Percentiles rank a stretch among this genome's conserved stretches.
Conservation (phyloP, 2,329 filamentous ascomycete species). For the Colletotrichum neosansevieriae region DNA sequence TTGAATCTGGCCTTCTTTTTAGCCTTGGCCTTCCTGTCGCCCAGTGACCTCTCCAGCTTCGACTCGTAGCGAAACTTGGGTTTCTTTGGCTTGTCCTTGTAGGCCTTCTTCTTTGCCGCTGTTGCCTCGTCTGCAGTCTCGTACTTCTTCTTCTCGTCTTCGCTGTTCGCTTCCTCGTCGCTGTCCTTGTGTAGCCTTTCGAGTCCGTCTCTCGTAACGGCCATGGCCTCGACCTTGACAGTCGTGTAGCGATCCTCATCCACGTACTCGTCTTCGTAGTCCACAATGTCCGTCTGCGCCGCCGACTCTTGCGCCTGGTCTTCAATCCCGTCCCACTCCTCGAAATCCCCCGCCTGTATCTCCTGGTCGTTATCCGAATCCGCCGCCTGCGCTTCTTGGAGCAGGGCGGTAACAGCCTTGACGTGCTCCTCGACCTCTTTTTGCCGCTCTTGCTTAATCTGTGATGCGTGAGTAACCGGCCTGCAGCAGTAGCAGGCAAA, state of each 20-base stretch:
- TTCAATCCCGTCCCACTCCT: constrained; percentile 76
- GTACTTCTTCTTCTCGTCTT: constrained; percentile 28
- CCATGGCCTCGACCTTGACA: constrained; percentile 91
- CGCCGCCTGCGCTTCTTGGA: constrained; percentile 71
- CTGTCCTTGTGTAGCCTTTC: constrained; percentile 57
- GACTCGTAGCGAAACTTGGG: constrained; percentile 89
- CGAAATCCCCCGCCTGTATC: constrained; percentile 54
- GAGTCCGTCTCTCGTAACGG: constrained; percentile 80
- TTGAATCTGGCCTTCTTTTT: constrained; percentile 62
- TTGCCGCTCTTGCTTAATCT: constrained; percentile 88
- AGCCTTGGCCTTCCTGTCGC: constrained; percentile 76
- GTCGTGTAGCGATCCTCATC: constrained; percentile 97
- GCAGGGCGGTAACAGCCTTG: constrained; percentile 76
- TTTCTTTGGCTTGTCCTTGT: constrained; percentile 77
- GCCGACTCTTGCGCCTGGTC: constrained; percentile 59
- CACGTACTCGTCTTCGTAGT: constrained; percentile 93
- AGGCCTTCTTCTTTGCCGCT: constrained; percentile 61
- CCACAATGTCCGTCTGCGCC: constrained; percentile 64
- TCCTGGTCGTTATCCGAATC: constrained; percentile 55
- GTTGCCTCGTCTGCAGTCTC: constrained; percentile 48
- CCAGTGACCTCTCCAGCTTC: constrained; percentile 84
- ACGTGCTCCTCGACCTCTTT: constrained; percentile 87
- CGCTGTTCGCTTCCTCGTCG: constrained; percentile 49
- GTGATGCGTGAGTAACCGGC: constrained; percentile 4
- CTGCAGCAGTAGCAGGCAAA: neutral